phyloP scores from a whole-genome alignment of 108 stramenopile species.

The Discostella stelligeroides region DNA sequence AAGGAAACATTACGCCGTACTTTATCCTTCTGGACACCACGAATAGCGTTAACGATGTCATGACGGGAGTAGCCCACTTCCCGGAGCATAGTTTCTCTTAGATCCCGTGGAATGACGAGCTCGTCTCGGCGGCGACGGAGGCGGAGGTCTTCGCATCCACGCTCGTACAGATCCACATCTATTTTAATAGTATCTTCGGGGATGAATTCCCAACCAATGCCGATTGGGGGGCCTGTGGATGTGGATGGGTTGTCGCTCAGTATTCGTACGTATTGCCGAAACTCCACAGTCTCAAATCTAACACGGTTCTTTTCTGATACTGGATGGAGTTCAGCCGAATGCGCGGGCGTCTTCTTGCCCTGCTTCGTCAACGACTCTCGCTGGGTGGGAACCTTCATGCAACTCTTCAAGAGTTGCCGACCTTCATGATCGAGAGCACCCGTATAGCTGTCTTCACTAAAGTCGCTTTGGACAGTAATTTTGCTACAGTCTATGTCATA shows the following conservation, averaged over 20 bases:
- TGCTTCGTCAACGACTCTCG: too few relatives aligned
- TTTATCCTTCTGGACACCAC: slow-evolving; percentile 12
- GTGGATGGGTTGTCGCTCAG: slow-evolving; percentile 58
- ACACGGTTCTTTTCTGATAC: slow-evolving; percentile 2
- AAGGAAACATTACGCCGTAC: slow-evolving; percentile 13
- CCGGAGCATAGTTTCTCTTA: slow-evolving; percentile 18
- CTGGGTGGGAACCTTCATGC: too few relatives aligned
- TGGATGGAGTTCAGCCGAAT: too few relatives aligned
- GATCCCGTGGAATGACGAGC: slow-evolving; percentile 17
- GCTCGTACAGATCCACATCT: slow-evolving; percentile 50
- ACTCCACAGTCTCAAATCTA: slow-evolving; percentile 39
- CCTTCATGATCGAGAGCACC: too few relatives aligned
- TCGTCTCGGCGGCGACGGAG: neutral
- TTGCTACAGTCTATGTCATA: too few relatives aligned
- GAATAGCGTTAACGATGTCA: slow-evolving; percentile 18
- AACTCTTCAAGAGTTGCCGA: too few relatives aligned
- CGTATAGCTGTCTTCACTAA: too few relatives aligned
- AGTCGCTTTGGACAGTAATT: too few relatives aligned
- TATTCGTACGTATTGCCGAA: slow-evolving; percentile 55
- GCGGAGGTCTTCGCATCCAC: slow-evolving; percentile 9
- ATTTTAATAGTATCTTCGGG: slow-evolving; percentile 19
- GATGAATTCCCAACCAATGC: slow-evolving; percentile 54
- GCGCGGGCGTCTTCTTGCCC: too few relatives aligned
- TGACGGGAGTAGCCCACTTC: slow-evolving; percentile 9
- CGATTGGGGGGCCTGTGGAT: slow-evolving; percentile 54